Evolutionary conservation across 225 moss, liverwort and hornwort species (phyloP).

Genomic region (Anthoceros angustus): DNA sequence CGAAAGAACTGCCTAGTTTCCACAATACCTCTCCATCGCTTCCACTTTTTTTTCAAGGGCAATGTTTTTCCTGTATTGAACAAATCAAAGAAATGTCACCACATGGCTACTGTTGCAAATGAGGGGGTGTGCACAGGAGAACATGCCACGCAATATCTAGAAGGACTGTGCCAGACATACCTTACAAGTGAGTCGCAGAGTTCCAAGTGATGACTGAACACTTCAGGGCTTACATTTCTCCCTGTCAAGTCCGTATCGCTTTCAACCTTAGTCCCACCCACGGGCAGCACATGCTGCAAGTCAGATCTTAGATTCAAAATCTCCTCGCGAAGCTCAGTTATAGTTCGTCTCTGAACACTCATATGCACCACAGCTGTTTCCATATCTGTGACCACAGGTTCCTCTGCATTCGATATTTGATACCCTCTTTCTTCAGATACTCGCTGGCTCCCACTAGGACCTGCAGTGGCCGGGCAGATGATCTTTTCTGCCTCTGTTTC

Average conservation of each 20-base stretch:
- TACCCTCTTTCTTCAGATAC: background rate
- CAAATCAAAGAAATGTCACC: background rate
- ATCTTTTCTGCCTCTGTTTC: background rate
- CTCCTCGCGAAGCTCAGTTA: background rate
- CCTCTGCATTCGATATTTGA: background rate
- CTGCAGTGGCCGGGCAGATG: background rate
- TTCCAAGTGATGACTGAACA: constrained; percentile 17
- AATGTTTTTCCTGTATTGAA: background rate
- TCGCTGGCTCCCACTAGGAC: no score
- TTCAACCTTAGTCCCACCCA: constrained; percentile 10
- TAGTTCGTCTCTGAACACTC: background rate
- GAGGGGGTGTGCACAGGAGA: background rate
- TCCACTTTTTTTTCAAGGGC: background rate
- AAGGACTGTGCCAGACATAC: constrained; percentile 11
- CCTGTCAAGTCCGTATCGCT: constrained; percentile 1
- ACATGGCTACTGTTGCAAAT: background rate
- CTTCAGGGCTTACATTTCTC: constrained; percentile 17
- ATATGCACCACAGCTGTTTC: background rate
- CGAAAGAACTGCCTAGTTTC: background rate
- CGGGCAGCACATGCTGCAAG: constrained; percentile 8
- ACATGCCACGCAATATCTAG: background rate
- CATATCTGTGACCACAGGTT: background rate
- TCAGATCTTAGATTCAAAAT: background rate
- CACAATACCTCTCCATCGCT: background rate
- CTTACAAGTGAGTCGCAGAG: constrained; percentile 34